Percentiles rank a stretch among this genome's conserved stretches.
phyloP scores from a whole-genome alignment of 2,329 filamentous ascomycete genomes.

The Helicocarpus griseus region DNA sequence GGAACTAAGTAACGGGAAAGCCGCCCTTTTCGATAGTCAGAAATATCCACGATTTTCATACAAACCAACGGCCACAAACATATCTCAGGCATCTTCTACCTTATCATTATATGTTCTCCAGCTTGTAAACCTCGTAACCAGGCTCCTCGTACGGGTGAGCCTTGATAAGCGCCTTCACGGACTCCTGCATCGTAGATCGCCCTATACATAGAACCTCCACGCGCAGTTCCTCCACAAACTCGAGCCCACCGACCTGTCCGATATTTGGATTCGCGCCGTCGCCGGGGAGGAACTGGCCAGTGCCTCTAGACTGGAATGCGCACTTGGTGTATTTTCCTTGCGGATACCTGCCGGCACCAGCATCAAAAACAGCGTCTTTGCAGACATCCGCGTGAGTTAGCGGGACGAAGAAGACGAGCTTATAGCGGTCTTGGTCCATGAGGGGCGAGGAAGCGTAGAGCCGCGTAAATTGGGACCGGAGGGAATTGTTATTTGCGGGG shows the following conservation, averaged over 20 bases:
- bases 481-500: not conserved
- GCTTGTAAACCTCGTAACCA: slow-evolving; percentile 35
- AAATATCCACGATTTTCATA: not conserved
- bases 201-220: slow-evolving; percentile 37
- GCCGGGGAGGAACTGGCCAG: slow-evolving; percentile 33
- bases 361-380: slow-evolving; percentile 34
- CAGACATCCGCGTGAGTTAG: slow-evolving; percentile 27
- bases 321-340: slow-evolving; percentile 31
- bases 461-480: not conserved
- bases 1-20: too few species aligned
- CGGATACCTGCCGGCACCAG: slow-evolving; percentile 34
- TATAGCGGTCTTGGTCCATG: slow-evolving; percentile 20
- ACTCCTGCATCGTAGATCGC: slow-evolving; percentile 26
- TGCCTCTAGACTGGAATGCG: slow-evolving; percentile 32
- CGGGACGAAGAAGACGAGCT: slow-evolving; percentile 37
- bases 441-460: not conserved
- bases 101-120: slow-evolving; percentile 31
- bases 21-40: not conserved
- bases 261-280: slow-evolving; percentile 32
- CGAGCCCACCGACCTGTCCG: slow-evolving; percentile 28
- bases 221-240: slow-evolving; percentile 33
- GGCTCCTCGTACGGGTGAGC: slow-evolving; percentile 40
- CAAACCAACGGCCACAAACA: not conserved
- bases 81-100: not conserved
- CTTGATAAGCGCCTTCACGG: slow-evolving; percentile 31